phyloP scores from a whole-genome alignment of 768 basidiomycete genomes.

The Tricholoma matsutake region DNA sequence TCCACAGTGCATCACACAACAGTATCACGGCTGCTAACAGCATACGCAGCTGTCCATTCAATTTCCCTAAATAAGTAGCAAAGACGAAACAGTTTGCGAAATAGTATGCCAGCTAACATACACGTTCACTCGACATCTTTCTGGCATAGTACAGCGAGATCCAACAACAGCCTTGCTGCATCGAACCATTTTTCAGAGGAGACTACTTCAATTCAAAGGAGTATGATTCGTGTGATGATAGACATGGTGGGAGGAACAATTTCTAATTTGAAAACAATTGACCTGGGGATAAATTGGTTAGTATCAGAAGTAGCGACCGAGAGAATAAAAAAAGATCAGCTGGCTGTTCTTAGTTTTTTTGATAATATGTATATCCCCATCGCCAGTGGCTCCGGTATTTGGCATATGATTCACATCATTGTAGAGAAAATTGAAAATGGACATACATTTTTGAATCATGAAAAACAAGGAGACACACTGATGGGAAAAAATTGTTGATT shows the following conservation, averaged over 20 bases:
- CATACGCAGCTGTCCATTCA: not conserved
- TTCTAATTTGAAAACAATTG: not conserved
- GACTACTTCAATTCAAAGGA: not conserved
- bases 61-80: no score
- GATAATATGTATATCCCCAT: conserved; percentile 38
- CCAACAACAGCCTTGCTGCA: no score
- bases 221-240: not conserved
- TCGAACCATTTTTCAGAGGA: no score
- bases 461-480: conserved; percentile 2
- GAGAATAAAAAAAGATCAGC: conserved; percentile 36
- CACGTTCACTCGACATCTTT: not conserved
- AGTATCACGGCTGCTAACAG: not conserved
- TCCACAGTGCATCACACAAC: not conserved
- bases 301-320: not conserved
- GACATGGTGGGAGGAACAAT: not conserved
- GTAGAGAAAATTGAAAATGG: conserved; percentile 8
- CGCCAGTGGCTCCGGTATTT: conserved; percentile 42
- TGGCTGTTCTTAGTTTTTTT: conserved; percentile 65
- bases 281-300: conserved; percentile 6
- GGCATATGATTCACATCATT: conserved; percentile 48
- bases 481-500: conserved; percentile 6
- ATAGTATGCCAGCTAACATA: not conserved
- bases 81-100: not conserved
- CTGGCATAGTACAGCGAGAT: no score
- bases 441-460: conserved; percentile 14